Base-by-base conservation (phyloP, 1,139 yeast species). In the Ogataea hybrid region DNA sequence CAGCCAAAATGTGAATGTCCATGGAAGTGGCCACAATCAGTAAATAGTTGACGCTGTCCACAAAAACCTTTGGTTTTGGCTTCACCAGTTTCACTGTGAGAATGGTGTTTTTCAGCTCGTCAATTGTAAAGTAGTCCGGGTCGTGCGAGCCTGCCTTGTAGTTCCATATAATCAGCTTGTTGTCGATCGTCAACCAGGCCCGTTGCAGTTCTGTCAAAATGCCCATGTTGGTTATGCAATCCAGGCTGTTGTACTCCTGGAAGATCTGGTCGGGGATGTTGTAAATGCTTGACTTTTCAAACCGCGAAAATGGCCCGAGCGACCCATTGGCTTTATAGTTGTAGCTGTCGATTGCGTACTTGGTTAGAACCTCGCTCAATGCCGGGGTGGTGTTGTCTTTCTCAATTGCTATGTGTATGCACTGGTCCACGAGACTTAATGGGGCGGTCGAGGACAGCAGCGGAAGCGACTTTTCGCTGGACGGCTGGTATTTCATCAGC, bases 161-260 rank as follows among this genome's bases (percentile, higher is more conserved):
- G 58, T 84, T 82, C 98, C 98, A 92, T 28, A 94, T 73, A 29
- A 85, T 77, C 55, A 94, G 70, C 56, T 84, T 81, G 57, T 84
- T 84, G 61, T 89, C 97, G 30, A 84, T 80, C 2, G 87, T 80
- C 35, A 90, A 76, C 97, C 97, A 92, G 7, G 92, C 81, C 48
- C 96, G 77, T 48, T 81, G 79, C 31, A 92, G 76, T 46, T 84
- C 90, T 0, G 92, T 79, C 53, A 92, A 83, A 37, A 90, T 67
- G 7, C 98, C 98, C 79, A 87, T 82, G 48, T 82, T 82, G 25
- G 90, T 79, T 35, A 71, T 74, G 44, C 80, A 75, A 56, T 83
- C 82, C 11, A 89, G 77, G 39, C 79, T 75, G 53, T 78, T 81
- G 58, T 84, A 79, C 54, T 86, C 90, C 48, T 83, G 87, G 52